Percentiles rank a stretch among this genome's conserved stretches.
Evolutionary conservation across 1,139 yeast genomes (phyloP).

Genomic region (Candida dubliniensis): DNA sequence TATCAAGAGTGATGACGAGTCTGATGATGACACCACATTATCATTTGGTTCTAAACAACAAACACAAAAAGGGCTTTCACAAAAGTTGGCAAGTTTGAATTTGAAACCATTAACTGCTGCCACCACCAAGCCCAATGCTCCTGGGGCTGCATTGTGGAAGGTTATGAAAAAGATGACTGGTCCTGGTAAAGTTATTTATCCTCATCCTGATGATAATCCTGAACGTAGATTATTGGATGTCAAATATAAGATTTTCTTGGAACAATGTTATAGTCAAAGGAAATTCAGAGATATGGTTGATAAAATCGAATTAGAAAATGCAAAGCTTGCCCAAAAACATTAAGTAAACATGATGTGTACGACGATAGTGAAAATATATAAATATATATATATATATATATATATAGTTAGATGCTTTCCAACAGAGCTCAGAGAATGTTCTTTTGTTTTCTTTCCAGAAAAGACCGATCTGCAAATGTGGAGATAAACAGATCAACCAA

Average conservation of each 20-base stretch:
- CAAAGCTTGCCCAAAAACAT: neutral
- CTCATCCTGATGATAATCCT: slow-evolving; percentile 55
- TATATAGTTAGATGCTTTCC: too few relatives aligned
- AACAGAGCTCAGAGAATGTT: too few relatives aligned
- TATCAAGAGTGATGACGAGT: slow-evolving; percentile 27
- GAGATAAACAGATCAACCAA: too few relatives aligned
- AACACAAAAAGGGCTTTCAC: slow-evolving; percentile 49
- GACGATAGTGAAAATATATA: too few relatives aligned
- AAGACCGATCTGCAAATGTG: too few relatives aligned
- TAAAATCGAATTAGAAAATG: slow-evolving; percentile 43
- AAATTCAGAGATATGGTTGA: slow-evolving; percentile 73
- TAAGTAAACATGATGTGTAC: too few relatives aligned
- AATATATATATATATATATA: too few relatives aligned
- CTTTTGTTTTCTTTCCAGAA: too few relatives aligned
- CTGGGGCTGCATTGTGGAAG: slow-evolving; percentile 72
- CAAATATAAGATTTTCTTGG: slow-evolving; percentile 82
- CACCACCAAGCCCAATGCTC: slow-evolving; percentile 12
- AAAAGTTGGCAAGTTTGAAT: slow-evolving; percentile 36
- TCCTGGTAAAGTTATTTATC: slow-evolving; percentile 74
- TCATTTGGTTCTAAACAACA: slow-evolving; percentile 60
- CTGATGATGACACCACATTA: slow-evolving; percentile 48
- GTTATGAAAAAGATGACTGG: slow-evolving; percentile 85
- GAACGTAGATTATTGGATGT: slow-evolving; percentile 71
- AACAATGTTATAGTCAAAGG: slow-evolving; percentile 80
- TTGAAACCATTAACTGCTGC: slow-evolving; percentile 41